Conservation (phyloP, 2,329 filamentous ascomycete species). For the Cordyceps militaris region DNA sequence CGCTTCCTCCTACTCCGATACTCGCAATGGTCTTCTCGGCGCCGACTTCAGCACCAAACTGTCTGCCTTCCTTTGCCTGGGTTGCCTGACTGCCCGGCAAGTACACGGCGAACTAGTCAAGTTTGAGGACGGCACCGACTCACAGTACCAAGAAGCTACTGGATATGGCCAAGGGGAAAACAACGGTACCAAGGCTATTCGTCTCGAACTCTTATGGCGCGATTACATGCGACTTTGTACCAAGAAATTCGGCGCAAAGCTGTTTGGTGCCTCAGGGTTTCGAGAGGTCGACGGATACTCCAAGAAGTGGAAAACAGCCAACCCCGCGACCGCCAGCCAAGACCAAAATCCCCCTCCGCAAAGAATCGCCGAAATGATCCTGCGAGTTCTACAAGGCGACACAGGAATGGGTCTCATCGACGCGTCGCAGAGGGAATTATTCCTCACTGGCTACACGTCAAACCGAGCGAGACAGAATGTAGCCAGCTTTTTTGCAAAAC, state of each 20-base stretch:
- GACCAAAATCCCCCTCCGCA: conserved; percentile 35
- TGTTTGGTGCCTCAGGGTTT: conserved; percentile 62
- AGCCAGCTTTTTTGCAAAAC: conserved; percentile 65
- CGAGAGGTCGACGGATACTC: conserved; percentile 35
- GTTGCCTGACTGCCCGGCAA: conserved; percentile 65
- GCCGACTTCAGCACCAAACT: conserved; percentile 69
- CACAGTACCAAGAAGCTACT: conserved; percentile 30
- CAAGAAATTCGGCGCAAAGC: conserved; percentile 56
- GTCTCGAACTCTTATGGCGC: conserved; percentile 69
- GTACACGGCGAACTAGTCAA: conserved; percentile 59
- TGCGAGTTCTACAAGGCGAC: conserved; percentile 56
- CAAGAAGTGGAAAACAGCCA: conserved; percentile 43
- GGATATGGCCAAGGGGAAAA: conserved; percentile 68
- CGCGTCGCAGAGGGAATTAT: conserved; percentile 66
- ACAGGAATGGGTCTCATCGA: conserved; percentile 75
- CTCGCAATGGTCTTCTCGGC: conserved; percentile 64
- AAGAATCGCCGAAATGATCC: conserved; percentile 41
- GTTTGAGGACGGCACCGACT: conserved; percentile 58
- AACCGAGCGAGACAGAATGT: conserved; percentile 73
- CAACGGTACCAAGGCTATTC: conserved; percentile 59
- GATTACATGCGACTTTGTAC: conserved; percentile 77
- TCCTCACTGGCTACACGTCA: conserved; percentile 69
- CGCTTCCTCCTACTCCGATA: conserved; percentile 60
- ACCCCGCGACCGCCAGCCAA: conserved; percentile 21
- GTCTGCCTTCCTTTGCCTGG: conserved; percentile 65